A percentile compares a stretch with the other conserved stretches of the same genome.
Evolutionary conservation across 2,329 filamentous ascomycete genomes (phyloP).

Genomic region (Fusarium abutilonis): DNA sequence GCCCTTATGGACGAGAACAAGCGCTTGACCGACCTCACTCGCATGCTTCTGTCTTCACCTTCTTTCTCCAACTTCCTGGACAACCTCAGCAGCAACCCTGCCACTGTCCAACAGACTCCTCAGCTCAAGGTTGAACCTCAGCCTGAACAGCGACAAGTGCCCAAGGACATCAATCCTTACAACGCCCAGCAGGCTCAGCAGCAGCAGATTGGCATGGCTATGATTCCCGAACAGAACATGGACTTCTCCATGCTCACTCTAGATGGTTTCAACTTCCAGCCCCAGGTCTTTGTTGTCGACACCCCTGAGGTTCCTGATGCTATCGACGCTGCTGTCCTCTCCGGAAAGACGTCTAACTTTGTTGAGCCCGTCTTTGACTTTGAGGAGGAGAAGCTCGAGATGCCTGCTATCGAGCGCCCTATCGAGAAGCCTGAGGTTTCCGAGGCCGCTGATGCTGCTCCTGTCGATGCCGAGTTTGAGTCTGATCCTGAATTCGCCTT

Average conservation of each 20-base stretch:
- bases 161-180: slow-evolving; percentile 75
- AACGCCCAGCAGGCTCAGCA: slow-evolving; percentile 64
- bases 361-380: slow-evolving; percentile 57
- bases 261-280: slow-evolving; percentile 69
- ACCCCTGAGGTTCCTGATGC: slow-evolving; percentile 71
- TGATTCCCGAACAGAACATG: slow-evolving; percentile 81
- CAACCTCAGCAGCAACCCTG: slow-evolving; percentile 70
- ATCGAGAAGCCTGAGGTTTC: slow-evolving; percentile 50
- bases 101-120: slow-evolving; percentile 53
- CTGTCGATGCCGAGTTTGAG: slow-evolving; percentile 67
- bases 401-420: slow-evolving; percentile 62
- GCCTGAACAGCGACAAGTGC: slow-evolving; percentile 60
- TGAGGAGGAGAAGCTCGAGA: slow-evolving; percentile 66
- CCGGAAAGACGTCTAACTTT: slow-evolving; percentile 73
- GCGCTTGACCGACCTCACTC: slow-evolving; percentile 79
- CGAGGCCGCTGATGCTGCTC: slow-evolving; percentile 41
- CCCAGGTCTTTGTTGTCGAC: slow-evolving; percentile 79
- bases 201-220: slow-evolving; percentile 80
- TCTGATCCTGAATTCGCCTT: slow-evolving; percentile 70
- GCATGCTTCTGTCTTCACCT: slow-evolving; percentile 81
- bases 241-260: slow-evolving; percentile 78
- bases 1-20: slow-evolving; percentile 86
- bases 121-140: slow-evolving; percentile 54
- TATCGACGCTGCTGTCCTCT: slow-evolving; percentile 70
- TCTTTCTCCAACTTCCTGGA: slow-evolving; percentile 86